Conservation (phyloP, 441 rosid genomes). For the Adansonia madagascariensis region DNA sequence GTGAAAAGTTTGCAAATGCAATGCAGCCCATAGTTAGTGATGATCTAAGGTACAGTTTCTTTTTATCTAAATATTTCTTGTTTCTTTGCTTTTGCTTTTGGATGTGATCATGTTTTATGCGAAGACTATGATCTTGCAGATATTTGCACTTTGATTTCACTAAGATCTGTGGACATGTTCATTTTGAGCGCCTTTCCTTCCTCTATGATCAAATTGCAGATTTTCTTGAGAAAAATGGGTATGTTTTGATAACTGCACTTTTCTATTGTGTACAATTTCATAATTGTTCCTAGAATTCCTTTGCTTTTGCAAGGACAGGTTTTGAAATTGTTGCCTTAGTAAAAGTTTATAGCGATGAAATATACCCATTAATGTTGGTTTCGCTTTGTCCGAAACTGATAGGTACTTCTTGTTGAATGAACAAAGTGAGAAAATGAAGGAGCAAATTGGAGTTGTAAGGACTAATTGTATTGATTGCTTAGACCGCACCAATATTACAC, state of each 20-base stretch:
- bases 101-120: slow-evolving; percentile 25
- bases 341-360: neutral
- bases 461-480: slow-evolving; percentile 98
- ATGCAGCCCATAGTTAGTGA: slow-evolving; percentile 69
- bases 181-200: slow-evolving; percentile 93
- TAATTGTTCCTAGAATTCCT: neutral
- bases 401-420: slow-evolving; percentile 88
- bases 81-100: slow-evolving; percentile 12
- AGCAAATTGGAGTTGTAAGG: slow-evolving; percentile 89
- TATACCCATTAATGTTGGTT: slow-evolving; percentile 7
- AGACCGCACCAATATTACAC: slow-evolving; percentile 97
- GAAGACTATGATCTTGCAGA: slow-evolving; percentile 50
- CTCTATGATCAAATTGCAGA: slow-evolving; percentile 83
- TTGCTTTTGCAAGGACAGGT: slow-evolving; percentile 22
- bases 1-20: slow-evolving; percentile 68
- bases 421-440: slow-evolving; percentile 88
- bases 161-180: slow-evolving; percentile 85
- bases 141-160: slow-evolving; percentile 97
- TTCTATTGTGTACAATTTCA: slow-evolving; percentile 8
- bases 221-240: slow-evolving; percentile 88
- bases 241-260: slow-evolving; percentile 25
- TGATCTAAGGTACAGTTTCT: slow-evolving; percentile 76
- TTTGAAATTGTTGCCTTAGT: neutral
- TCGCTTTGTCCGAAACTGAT: slow-evolving; percentile 27
- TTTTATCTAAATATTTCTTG: slow-evolving; percentile 31